Base-by-base conservation (phyloP, 257 asterid species). In the Solanum gracilifrons region DNA sequence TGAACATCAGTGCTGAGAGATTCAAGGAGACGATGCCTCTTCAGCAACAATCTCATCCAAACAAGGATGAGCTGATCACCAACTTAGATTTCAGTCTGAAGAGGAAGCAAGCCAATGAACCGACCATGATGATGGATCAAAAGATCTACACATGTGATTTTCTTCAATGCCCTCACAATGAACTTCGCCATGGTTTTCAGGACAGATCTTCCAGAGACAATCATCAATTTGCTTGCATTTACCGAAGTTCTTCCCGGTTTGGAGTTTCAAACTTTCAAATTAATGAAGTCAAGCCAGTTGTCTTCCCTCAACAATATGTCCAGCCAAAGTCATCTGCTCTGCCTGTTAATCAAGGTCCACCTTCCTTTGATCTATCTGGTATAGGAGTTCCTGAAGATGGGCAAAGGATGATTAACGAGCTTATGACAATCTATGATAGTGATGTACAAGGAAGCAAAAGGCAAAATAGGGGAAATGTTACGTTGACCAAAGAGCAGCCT, bases 311-410 rank as follows among this genome's bases (percentile, higher is more conserved):
- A 83, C 86, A 93, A 7, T 91, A 92, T 77, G 88, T 76, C 86
- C 94, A 92, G 62, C 82, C 92, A 39, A 93, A 89, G 87, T 87
- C 91, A 4, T 46, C 90, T 58, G 51, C 82, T 20, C 27, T 87
- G 41, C 87, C 88, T 41, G 87, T 89, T 75, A 90, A 87, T 84
- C 86, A 90, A 0, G 76, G 58, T 27, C 89, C 88, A 12, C 86
- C 92, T 21, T n/a, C 95, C 3, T 89, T 92, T 36, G 95, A 92
- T 88, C 87, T 94, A 13, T 89, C 96, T 1, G 97, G 96, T 29
- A 77, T 91, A 3, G 95, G 95, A 32, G 96, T 95, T 48, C 95
- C 98, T 2, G 98, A 95, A 88, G 98, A 93, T n/a, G 98, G 96
- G 86, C 95, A 93, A 89, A 93, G 94, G 88, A 90, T 89, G 93